phyloP scores from a whole-genome alignment of 768 basidiomycete species.

The Clavulina sp. region DNA sequence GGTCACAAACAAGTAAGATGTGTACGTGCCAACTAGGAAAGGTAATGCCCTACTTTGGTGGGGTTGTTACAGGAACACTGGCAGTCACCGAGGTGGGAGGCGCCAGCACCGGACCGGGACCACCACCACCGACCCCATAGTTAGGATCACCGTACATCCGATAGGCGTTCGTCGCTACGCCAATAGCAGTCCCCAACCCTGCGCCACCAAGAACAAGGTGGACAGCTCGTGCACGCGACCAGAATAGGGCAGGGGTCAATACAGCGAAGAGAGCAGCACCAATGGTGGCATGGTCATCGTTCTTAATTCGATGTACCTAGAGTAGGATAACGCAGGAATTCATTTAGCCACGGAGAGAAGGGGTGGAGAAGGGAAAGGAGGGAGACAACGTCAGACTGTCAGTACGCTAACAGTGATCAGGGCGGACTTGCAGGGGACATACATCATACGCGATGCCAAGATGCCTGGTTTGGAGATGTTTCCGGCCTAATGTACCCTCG shows the following conservation, averaged over 20 bases:
- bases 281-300: slow-evolving; percentile 61
- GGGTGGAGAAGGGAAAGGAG: background rate
- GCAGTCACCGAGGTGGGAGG: too few relatives aligned
- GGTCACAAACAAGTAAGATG: too few relatives aligned
- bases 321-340: background rate
- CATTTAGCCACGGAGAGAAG: background rate
- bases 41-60: too few relatives aligned
- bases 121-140: too few relatives aligned
- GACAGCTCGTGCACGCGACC: slow-evolving; percentile 45
- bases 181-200: slow-evolving; percentile 4
- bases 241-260: slow-evolving; percentile 50
- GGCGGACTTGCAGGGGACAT: slow-evolving; percentile 11
- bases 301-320: slow-evolving; percentile 40
- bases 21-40: too few relatives aligned
- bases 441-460: slow-evolving; percentile 44
- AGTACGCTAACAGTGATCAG: background rate
- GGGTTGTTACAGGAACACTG: too few relatives aligned
- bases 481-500: background rate
- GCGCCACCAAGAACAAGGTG: slow-evolving; percentile 20
- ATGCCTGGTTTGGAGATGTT: slow-evolving; percentile 27
- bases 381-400: slow-evolving; percentile 2
- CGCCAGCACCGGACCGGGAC: too few relatives aligned
- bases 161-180: background rate
- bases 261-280: slow-evolving; percentile 47
- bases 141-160: background rate